Evolutionary conservation across 2,329 filamentous ascomycete genomes (phyloP).

Genomic region (Pyrenophora teres): DNA sequence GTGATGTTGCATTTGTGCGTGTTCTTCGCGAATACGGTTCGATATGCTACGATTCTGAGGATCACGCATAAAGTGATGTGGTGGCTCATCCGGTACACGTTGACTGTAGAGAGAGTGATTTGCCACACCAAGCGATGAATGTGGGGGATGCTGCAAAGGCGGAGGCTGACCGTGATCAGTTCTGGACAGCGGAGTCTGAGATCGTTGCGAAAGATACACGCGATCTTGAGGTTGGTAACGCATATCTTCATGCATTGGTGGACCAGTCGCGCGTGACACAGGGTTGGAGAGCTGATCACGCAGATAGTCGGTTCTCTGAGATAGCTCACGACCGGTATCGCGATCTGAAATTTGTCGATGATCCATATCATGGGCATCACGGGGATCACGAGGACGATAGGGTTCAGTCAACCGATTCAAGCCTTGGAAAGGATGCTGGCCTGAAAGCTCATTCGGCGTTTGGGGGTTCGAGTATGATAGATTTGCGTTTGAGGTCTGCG

Average conservation of each 20-base stretch:
- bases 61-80: slow-evolving; percentile 28
- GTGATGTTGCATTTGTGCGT: slow-evolving; percentile 18
- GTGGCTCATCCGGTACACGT: slow-evolving; percentile 34
- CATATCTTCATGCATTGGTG: slow-evolving; percentile 33
- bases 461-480: slow-evolving; percentile 42
- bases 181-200: slow-evolving; percentile 42
- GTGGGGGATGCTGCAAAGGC: slow-evolving; percentile 40
- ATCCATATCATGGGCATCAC: slow-evolving; percentile 38
- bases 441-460: slow-evolving; percentile 37
- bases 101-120: slow-evolving; percentile 35
- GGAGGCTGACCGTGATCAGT: slow-evolving; percentile 35
- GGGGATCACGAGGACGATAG: slow-evolving; percentile 37
- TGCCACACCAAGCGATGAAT: slow-evolving; percentile 35
- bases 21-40: slow-evolving; percentile 40
- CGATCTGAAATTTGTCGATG: slow-evolving; percentile 36
- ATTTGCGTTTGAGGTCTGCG: slow-evolving; percentile 37
- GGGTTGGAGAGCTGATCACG: slow-evolving; percentile 37
- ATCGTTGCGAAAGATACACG: slow-evolving; percentile 34
- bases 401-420: slow-evolving; percentile 30
- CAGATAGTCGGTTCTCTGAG: slow-evolving; percentile 36
- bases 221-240: slow-evolving; percentile 40
- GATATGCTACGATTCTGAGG: slow-evolving; percentile 31
- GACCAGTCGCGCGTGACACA: slow-evolving; percentile 25
- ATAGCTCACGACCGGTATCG: slow-evolving; percentile 41
- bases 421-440: slow-evolving; percentile 31